These are phyloP conservation scores for Metschnikowia kunwiensis DNA, from an alignment of 805 yeast genomes.

Conservation along the genomic window DNA sequence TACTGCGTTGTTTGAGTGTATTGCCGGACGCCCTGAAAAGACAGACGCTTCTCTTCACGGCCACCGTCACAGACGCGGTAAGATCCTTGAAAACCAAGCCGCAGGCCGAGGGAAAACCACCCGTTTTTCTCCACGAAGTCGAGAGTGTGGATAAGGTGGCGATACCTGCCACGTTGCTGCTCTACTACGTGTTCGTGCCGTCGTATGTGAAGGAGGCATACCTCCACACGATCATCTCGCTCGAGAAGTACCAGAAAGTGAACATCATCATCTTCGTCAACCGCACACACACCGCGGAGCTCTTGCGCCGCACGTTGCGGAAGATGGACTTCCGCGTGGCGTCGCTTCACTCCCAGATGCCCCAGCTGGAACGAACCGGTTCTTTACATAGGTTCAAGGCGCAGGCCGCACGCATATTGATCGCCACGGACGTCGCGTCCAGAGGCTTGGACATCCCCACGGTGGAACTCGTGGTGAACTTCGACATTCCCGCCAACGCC, in stretches of 20 bases:
- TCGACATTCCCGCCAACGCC: constrained; percentile 92
- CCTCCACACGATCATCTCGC: constrained; percentile 62
- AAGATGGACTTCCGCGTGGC: constrained; percentile 77
- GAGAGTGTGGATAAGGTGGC: constrained; percentile 72
- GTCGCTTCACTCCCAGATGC: constrained; percentile 91
- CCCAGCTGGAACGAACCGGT: constrained; percentile 86
- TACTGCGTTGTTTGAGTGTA: constrained; percentile 65
- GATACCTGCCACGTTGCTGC: constrained; percentile 68
- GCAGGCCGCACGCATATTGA: constrained; percentile 85
- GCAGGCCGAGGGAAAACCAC: constrained; percentile 50
- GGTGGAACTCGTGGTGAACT: constrained; percentile 86
- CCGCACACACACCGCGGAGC: constrained; percentile 86
- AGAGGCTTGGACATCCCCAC: constrained; percentile 96
- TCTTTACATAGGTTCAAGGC: constrained; percentile 92
- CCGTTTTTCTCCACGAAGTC: constrained; percentile 70
- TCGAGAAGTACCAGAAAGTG: constrained; percentile 57
- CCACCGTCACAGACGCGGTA: constrained; percentile 93
- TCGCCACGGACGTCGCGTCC: constrained; percentile 96
- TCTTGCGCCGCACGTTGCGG: constrained; percentile 71
- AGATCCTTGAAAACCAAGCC: constrained; percentile 68
- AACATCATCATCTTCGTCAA: constrained; percentile 89
- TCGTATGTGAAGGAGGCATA: constrained; percentile 89
- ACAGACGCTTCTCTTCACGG: constrained; percentile 90
- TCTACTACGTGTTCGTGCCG: constrained; percentile 74
- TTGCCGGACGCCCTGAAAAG: constrained; percentile 70